These are phyloP conservation scores for Pseudonitzschia pungens DNA, from an alignment of 108 stramenopile genomes.

Conservation along the genomic window DNA sequence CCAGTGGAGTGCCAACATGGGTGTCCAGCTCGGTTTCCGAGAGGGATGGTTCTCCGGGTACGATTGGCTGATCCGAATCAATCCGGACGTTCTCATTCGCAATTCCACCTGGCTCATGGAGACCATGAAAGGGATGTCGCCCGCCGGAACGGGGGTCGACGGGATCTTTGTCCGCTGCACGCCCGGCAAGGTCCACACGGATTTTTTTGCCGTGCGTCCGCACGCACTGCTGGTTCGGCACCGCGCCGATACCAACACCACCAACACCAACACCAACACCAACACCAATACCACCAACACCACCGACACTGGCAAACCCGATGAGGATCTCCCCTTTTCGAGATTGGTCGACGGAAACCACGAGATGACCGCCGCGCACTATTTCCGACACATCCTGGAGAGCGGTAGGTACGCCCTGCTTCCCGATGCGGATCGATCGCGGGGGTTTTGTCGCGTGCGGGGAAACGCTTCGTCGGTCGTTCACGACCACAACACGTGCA, in stretches of 20 bases:
- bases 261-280: not conserved
- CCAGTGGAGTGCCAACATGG: constrained; percentile 25
- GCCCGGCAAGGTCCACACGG: constrained; percentile 28
- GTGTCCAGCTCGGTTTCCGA: constrained; percentile 7
- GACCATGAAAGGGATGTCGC: not conserved
- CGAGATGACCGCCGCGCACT: constrained; percentile 22
- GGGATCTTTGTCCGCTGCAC: constrained; percentile 33
- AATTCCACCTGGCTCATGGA: constrained; percentile 28
- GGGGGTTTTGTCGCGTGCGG: constrained; percentile 16
- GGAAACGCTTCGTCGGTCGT: constrained; percentile 18
- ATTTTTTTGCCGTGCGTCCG: constrained; percentile 42
- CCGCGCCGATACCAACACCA: not conserved
- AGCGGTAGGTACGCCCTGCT: not conserved
- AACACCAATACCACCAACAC: not conserved
- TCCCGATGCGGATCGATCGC: constrained; percentile 16
- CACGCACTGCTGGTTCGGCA: constrained; percentile 1
- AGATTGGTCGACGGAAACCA: constrained; percentile 10
- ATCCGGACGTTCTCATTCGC: constrained; percentile 50
- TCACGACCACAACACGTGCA: constrained; percentile 29
- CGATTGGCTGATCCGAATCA: constrained; percentile 52
- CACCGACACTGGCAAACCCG: too few species aligned
- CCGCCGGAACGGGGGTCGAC: not conserved
- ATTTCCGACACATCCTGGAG: constrained; percentile 11
- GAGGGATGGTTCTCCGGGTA: constrained; percentile 34
- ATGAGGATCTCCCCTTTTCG: not conserved